phyloP scores from a whole-genome alignment of 345 rosid genomes.

The Combretum micranthum region DNA sequence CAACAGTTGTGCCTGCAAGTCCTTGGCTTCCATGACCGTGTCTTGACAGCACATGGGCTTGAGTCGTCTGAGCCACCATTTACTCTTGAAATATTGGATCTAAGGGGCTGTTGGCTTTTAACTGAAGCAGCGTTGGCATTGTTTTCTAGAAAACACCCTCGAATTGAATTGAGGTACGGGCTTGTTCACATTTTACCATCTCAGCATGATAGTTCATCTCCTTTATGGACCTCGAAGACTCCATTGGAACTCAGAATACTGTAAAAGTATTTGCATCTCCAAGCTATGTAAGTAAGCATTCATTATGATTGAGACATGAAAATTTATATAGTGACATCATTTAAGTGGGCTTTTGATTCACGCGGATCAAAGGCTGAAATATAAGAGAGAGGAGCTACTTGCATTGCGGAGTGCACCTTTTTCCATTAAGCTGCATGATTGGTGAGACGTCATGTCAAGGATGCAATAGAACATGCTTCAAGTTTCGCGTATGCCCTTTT shows the following conservation, averaged over 20 bases:
- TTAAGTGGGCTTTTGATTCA: neutral
- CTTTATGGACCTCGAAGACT: slow-evolving; percentile 14
- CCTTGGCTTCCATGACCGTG: slow-evolving; percentile 54
- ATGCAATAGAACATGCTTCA: neutral
- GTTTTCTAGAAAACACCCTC: slow-evolving; percentile 47
- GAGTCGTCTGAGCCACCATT: slow-evolving; percentile 48
- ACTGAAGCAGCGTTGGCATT: slow-evolving; percentile 37
- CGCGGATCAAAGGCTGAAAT: slow-evolving; percentile 84
- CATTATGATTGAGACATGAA: neutral
- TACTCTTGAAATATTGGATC: slow-evolving; percentile 50
- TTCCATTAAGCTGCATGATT: slow-evolving; percentile 15
- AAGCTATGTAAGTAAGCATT: slow-evolving; percentile 27
- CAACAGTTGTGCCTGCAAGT: slow-evolving; percentile 37
- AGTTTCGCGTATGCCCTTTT: too few species aligned
- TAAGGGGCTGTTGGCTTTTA: slow-evolving; percentile 92
- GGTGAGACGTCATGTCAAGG: neutral
- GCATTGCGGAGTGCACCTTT: slow-evolving; percentile 38
- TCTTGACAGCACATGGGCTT: slow-evolving; percentile 60
- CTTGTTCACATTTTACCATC: slow-evolving; percentile 15
- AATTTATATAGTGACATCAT: neutral
- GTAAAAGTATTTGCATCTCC: slow-evolving; percentile 23
- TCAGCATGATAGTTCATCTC: slow-evolving; percentile 23
- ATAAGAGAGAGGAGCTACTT: slow-evolving; percentile 54
- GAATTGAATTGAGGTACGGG: slow-evolving; percentile 53
- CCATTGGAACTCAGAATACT: slow-evolving; percentile 12